Conservation (phyloP, 2,329 filamentous ascomycete genomes). For the Paecilomyces fulvus region DNA sequence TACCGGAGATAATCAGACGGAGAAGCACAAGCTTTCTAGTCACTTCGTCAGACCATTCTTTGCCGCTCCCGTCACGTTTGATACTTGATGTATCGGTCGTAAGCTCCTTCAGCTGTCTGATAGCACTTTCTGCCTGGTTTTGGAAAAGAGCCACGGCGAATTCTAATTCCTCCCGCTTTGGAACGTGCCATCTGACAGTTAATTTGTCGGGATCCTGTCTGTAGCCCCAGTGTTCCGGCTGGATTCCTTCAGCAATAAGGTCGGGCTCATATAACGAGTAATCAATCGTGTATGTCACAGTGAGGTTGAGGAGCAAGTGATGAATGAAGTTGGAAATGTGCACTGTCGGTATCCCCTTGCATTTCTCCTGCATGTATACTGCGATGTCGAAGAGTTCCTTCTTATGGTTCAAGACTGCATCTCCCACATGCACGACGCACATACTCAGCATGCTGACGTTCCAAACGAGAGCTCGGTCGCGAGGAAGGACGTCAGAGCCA, state of each 20-base stretch:
- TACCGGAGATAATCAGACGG: conserved; percentile 79
- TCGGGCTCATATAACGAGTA: conserved; percentile 79
- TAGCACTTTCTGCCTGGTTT: conserved; percentile 68
- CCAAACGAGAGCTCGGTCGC: conserved; percentile 91
- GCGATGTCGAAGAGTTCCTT: conserved; percentile 85
- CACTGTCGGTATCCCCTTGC: conserved; percentile 85
- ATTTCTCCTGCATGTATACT: conserved; percentile 92
- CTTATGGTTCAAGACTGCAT: conserved; percentile 81
- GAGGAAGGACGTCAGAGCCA: conserved; percentile 83
- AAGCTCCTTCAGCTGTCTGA: conserved; percentile 66
- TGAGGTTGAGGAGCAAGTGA: conserved; percentile 87
- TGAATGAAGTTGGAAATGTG: conserved; percentile 98
- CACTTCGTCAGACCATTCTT: conserved; percentile 97
- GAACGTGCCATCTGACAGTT: conserved; percentile 85
- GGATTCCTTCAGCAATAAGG: conserved; percentile 61
- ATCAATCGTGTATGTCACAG: conserved; percentile 87
- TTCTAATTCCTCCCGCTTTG: conserved; percentile 67
- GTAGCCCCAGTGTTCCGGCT: conserved; percentile 75
- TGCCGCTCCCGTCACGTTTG: conserved; percentile 88
- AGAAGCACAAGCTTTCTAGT: conserved; percentile 82
- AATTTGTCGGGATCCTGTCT: conserved; percentile 65
- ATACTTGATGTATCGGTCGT: conserved; percentile 73
- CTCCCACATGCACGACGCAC: conserved; percentile 93
- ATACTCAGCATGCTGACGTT: conserved; percentile 95
- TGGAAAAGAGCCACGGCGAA: conserved; percentile 88